Evolutionary conservation across 306 rosid species (phyloP).

Genomic region (Vicia faba): DNA sequence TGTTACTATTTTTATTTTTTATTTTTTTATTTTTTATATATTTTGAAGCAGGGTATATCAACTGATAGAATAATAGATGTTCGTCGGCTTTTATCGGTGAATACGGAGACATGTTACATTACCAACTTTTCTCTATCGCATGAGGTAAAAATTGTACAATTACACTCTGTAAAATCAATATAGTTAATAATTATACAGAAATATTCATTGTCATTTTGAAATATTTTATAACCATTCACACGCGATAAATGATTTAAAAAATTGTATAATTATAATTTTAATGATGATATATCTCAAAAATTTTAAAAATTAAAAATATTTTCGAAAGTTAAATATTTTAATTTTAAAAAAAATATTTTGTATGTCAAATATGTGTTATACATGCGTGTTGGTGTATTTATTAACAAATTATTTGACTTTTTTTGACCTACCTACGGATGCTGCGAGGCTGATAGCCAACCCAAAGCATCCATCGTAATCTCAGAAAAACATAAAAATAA

Average conservation of each 20-base stretch:
- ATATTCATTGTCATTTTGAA: too few relatives aligned
- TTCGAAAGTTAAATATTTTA: too few relatives aligned
- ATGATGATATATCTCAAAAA: too few relatives aligned
- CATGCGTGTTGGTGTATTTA: neutral
- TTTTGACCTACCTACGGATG: conserved; percentile 6
- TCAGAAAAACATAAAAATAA: neutral
- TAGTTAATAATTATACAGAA: too few relatives aligned
- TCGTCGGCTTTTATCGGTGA: conserved; percentile 66
- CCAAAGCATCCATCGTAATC: neutral
- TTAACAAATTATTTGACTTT: conserved; percentile 13
- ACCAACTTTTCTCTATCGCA: conserved; percentile 80
- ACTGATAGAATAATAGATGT: conserved; percentile 89
- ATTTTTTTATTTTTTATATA: conserved; percentile 22
- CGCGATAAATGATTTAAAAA: too few relatives aligned
- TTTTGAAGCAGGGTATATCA: conserved; percentile 90
- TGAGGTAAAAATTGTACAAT: conserved; percentile 48
- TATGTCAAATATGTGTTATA: neutral
- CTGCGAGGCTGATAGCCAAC: neutral
- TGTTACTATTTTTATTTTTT: neutral
- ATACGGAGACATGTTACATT: conserved; percentile 69
- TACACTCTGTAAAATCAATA: too few relatives aligned
- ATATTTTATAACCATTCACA: too few relatives aligned
- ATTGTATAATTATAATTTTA: too few relatives aligned
- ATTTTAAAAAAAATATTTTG: too few relatives aligned
- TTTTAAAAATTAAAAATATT: too few relatives aligned